Conservation (phyloP, 2,329 filamentous ascomycete genomes). For the Aspergillus piperis region DNA sequence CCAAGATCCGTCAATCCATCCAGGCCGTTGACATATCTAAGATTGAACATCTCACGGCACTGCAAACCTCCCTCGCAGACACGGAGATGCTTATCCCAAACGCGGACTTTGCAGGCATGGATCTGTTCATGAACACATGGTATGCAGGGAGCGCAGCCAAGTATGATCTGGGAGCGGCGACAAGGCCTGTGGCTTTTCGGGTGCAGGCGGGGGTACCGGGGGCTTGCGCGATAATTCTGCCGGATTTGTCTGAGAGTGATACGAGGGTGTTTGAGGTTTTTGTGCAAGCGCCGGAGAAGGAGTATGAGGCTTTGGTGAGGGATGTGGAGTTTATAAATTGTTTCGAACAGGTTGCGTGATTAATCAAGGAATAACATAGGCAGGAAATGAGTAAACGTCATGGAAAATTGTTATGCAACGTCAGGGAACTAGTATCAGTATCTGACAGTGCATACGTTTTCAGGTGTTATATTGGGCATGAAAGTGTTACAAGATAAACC, state of each 20-base stretch:
- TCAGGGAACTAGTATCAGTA: too few species aligned
- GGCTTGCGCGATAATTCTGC: slow-evolving; percentile 20
- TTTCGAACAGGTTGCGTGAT: slow-evolving; percentile 19
- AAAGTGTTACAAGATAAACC: too few species aligned
- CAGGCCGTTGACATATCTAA: slow-evolving; percentile 14
- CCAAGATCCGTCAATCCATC: slow-evolving; percentile 24
- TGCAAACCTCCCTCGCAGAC: slow-evolving; percentile 18
- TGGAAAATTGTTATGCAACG: too few species aligned
- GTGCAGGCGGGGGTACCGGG: slow-evolving; percentile 12
- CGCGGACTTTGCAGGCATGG: slow-evolving; percentile 24
- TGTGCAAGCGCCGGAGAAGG: slow-evolving; percentile 19
- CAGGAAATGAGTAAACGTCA: too few species aligned
- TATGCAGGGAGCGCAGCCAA: slow-evolving; percentile 21
- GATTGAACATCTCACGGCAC: slow-evolving; percentile 16
- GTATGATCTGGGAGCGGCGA: slow-evolving; percentile 24
- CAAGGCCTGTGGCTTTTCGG: slow-evolving; percentile 20
- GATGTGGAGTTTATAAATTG: slow-evolving; percentile 22
- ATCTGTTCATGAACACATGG: slow-evolving; percentile 29
- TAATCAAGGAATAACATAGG: too few species aligned
- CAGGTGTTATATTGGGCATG: too few species aligned
- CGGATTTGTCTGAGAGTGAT: slow-evolving; percentile 16
- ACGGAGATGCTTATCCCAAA: slow-evolving; percentile 17
- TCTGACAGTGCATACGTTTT: too few species aligned
- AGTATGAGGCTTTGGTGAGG: slow-evolving; percentile 17
- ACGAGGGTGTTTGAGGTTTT: slow-evolving; percentile 21